Evolutionary conservation across 2,329 filamentous ascomycete species (phyloP), one percentile per base, ranked within the genome.

Genomic region (Calonectria crousiana): DNA sequence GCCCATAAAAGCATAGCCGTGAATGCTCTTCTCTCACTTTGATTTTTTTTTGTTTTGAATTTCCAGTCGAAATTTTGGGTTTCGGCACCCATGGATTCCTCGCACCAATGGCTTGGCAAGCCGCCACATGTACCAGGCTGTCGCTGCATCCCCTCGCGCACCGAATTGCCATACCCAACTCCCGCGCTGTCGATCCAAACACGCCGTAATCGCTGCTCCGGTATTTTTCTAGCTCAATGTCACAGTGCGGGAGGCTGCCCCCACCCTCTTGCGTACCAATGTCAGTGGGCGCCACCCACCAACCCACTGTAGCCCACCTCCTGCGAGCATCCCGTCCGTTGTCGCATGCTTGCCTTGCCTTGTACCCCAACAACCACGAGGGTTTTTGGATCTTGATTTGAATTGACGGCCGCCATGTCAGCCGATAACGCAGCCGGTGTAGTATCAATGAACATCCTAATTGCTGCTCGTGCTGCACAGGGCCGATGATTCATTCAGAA

Each of bases 161-260:
- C 56, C 60, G 26, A 73, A 67, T 74, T 72, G 51, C 60, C 26
- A 23, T 64, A 18, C 36, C 9, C 52, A 51, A 41, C 47, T 53
- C 52, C 34, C 36, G 69, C 47, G 38, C 47, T 58, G 58, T 51
- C 56, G 36, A 60, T 52, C 68, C 49, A 44, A 49, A 44, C n/a
- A 36, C 23, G 74, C 73, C 74, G 53, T 68, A 71, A 76, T 49
- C 65, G 73, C 75, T 69, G 53, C 67, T 56, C 67, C 47, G 36
- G 26, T 60, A 47, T 69, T 72, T 65, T 65, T 60, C 47, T 53
- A 38, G 23, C 58, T 18, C 36, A 64, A 41, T 44, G 34, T 56
- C 51, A 69, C 71, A 69, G 71, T 73, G 58, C 71, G 71, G 71
- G 47, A 36, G 28, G 49, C 16, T 68, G 65, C 38, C 58, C 49